These are phyloP conservation scores for Penicillium crystallinum DNA, from an alignment of 495 filamentous ascomycete species.

Conservation along the genomic window DNA sequence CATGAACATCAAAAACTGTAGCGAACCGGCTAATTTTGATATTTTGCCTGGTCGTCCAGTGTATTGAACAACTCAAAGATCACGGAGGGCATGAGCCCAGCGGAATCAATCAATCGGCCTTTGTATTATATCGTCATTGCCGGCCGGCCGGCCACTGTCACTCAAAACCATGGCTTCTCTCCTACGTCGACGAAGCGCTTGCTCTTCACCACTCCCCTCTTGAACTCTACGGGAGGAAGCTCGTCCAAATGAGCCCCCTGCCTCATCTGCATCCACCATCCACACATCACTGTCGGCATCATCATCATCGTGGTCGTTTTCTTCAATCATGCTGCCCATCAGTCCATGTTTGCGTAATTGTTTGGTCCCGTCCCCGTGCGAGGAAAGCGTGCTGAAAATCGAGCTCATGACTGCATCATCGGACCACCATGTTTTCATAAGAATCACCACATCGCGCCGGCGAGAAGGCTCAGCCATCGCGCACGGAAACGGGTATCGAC, in stretches of 20 bases:
- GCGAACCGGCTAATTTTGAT: not conserved
- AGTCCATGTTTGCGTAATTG: constrained; percentile 43
- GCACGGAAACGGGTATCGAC: constrained; percentile 48
- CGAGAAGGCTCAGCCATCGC: constrained; percentile 31
- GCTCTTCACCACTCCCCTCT: constrained; percentile 46
- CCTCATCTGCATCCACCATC: constrained; percentile 48
- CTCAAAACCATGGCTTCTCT: constrained; percentile 54
- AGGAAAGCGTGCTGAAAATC: constrained; percentile 34
- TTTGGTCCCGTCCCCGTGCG: constrained; percentile 30
- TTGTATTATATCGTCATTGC: constrained; percentile 48
- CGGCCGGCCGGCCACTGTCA: constrained; percentile 45
- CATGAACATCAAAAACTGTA: constrained; percentile 16
- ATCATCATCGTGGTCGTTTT: constrained; percentile 44
- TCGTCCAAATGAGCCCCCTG: constrained; percentile 28
- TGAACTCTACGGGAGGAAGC: constrained; percentile 31
- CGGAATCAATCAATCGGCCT: constrained; percentile 21
- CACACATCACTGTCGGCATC: constrained; percentile 45
- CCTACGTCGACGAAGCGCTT: constrained; percentile 43
- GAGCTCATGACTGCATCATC: constrained; percentile 44
- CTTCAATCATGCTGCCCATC: constrained; percentile 40
- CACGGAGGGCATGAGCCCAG: not conserved
- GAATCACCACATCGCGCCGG: constrained; percentile 36
- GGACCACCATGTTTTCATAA: constrained; percentile 45
- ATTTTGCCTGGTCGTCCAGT: not conserved
- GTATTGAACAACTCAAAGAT: not conserved